Conservation (phyloP, 2,329 filamentous ascomycete genomes). For the Aurifilum marmelostoma region DNA sequence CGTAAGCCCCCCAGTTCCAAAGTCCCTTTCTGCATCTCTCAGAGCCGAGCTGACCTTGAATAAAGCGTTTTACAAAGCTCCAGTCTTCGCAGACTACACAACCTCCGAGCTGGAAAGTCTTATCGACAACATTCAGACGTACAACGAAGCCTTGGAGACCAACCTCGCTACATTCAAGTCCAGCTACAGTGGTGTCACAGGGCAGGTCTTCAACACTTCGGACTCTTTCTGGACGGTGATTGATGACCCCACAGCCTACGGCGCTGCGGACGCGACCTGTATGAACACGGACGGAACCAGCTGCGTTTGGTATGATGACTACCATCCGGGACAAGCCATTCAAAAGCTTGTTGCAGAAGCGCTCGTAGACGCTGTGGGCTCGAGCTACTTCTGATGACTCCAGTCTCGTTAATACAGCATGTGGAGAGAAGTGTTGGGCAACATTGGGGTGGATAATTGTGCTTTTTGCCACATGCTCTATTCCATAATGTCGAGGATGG, state of each 20-base stretch:
- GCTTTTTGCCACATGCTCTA: not conserved
- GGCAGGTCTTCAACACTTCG: conserved; percentile 19
- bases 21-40: not conserved
- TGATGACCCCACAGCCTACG: conserved; percentile 20
- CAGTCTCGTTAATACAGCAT: not conserved
- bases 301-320: conserved; percentile 24
- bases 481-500: too few species aligned
- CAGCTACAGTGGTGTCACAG: conserved; percentile 14
- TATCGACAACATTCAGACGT: conserved; percentile 16
- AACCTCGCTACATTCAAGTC: conserved; percentile 20
- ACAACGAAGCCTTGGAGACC: conserved; percentile 20
- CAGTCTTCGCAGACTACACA: conserved; percentile 17
- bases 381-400: conserved; percentile 1
- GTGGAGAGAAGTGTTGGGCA: not conserved
- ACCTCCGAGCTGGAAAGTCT: conserved; percentile 14
- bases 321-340: conserved; percentile 21
- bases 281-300: conserved; percentile 15
- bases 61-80: conserved; percentile 17
- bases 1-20: not conserved
- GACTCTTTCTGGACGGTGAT: conserved; percentile 16
- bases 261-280: conserved; percentile 16
- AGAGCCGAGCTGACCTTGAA: not conserved
- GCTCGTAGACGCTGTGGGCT: conserved; percentile 6
- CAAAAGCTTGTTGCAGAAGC: conserved; percentile 19
- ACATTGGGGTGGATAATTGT: not conserved